Evolutionary conservation across 1,284 basidiomycete genomes (phyloP).

Genomic region (Ganoderma boninense): DNA sequence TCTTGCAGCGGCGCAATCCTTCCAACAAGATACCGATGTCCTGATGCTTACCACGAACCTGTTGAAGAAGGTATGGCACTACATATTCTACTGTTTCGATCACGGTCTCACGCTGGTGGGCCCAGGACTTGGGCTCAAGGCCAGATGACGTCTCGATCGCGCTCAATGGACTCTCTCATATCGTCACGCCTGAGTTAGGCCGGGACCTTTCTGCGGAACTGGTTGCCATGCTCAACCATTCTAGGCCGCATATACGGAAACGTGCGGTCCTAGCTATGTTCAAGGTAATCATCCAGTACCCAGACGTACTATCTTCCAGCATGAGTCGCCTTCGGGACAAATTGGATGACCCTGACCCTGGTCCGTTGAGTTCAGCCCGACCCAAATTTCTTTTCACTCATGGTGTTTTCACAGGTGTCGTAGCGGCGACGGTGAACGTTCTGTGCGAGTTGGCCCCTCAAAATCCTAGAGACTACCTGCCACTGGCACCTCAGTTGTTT

Average conservation of each 20-base stretch:
- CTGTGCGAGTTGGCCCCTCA: slow-evolving; percentile 91
- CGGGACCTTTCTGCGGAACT: slow-evolving; percentile 91
- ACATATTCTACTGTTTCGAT: not conserved
- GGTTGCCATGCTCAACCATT: slow-evolving; percentile 91
- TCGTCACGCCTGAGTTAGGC: slow-evolving; percentile 89
- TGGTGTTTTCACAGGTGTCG: slow-evolving; percentile 63
- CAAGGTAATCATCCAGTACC: slow-evolving; percentile 81
- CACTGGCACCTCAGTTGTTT: slow-evolving; percentile 93
- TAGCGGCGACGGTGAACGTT: slow-evolving; percentile 93
- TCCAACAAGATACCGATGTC: slow-evolving; percentile 94
- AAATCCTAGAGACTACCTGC: slow-evolving; percentile 82
- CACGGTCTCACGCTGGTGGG: not conserved
- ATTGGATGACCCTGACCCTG: slow-evolving; percentile 85
- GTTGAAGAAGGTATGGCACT: slow-evolving; percentile 87
- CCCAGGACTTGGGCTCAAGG: slow-evolving; percentile 84
- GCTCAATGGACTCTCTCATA: slow-evolving; percentile 88
- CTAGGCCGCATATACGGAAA: slow-evolving; percentile 88
- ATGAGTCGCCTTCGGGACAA: slow-evolving; percentile 83
- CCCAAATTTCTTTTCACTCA: not conserved
- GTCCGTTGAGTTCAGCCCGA: slow-evolving; percentile 48
- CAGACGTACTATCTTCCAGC: slow-evolving; percentile 75
- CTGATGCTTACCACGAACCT: slow-evolving; percentile 98
- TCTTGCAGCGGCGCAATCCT: slow-evolving; percentile 93
- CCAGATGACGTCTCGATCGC: slow-evolving; percentile 83
- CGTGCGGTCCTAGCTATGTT: slow-evolving; percentile 87